Conservation (phyloP, 2,329 filamentous ascomycete genomes). For the Sarocladium kiliense region DNA sequence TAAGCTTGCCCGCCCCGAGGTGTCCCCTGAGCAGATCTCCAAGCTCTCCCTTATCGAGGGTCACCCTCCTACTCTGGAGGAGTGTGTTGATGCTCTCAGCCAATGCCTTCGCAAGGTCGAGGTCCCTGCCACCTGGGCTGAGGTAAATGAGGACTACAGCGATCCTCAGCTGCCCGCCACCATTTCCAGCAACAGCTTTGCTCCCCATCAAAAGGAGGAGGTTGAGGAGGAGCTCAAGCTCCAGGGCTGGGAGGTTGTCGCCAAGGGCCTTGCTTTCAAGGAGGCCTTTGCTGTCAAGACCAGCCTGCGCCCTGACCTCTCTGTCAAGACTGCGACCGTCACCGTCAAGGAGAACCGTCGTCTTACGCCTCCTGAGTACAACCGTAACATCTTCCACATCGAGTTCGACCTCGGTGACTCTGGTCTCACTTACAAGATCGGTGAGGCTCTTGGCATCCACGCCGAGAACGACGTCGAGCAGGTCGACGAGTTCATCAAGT, state of each 20-base stretch:
- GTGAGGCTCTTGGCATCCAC: conserved; percentile 93
- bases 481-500: conserved; percentile 80
- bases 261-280: conserved; percentile 88
- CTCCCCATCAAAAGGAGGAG: conserved; percentile 71
- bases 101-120: conserved; percentile 68
- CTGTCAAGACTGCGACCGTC: conserved; percentile 80
- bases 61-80: conserved; percentile 41
- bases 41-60: conserved; percentile 60
- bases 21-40: conserved; percentile 56
- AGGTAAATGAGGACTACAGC: conserved; percentile 50
- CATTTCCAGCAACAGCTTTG: conserved; percentile 77
- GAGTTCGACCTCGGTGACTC: conserved; percentile 94
- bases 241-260: conserved; percentile 74
- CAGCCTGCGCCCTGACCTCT: conserved; percentile 76
- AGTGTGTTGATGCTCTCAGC: conserved; percentile 62
- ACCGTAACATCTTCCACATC: conserved; percentile 99
- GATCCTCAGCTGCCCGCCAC: conserved; percentile 52
- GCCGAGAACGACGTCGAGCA: conserved; percentile 82
- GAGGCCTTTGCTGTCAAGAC: conserved; percentile 78
- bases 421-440: conserved; percentile 92
- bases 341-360: conserved; percentile 93
- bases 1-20: conserved; percentile 64
- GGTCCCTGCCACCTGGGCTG: conserved; percentile 74
- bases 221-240: conserved; percentile 60
- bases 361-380: conserved; percentile 81